Base-by-base conservation (phyloP, 1,284 basidiomycete species). In the Sporisorium scitamineum region DNA sequence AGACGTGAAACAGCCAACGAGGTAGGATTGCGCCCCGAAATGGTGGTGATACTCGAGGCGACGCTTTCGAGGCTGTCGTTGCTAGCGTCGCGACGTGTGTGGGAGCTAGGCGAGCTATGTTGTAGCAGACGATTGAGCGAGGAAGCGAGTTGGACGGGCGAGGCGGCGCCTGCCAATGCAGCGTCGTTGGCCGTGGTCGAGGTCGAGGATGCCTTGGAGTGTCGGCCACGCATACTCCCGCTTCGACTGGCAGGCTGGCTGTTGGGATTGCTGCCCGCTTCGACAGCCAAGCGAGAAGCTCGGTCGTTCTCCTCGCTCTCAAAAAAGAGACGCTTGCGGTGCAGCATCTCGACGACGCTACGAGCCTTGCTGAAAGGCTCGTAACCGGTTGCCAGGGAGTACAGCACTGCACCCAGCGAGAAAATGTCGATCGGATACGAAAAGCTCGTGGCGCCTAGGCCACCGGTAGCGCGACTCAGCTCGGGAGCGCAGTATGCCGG, bases 401-500 rank as follows among this genome's bases (percentile, higher is more conserved):
- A 85, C 16, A 85, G 72, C 24, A 85, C 73, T 11, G 80, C 83
- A 4, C 82, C 83, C 27, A 84, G 64, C 18, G 75, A 79, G 61
- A 81, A 85, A 31, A 84, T 66, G 51, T 85, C 83, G 22, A 84
- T 73, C 11, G 79, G 78, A 44, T 67, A 84, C 8, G 78, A 80
- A 39, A 84, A 76, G 16, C 52, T 70, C 22, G 70, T 72, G 0
- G 73, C 73, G 1, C 54, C 51, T 2, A 69, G 64, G 4, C 69
- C 73, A 7, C 73, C 73, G 3, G 69, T 70, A 4, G 67, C 76
- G 8, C 70, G 65, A n/a, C 78, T 80, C 18, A 85, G 69, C 52
- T 85, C 83, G 5, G 83, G 83, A 18, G 83, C 83, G 29, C 80
- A 76, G 58, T 82, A 85, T 2, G 82, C 80, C 13, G 83, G 83